Percentiles rank a stretch among this genome's conserved stretches.
Evolutionary conservation across 2,329 filamentous ascomycete species (phyloP).

Genomic region (Alternaria brassicae): DNA sequence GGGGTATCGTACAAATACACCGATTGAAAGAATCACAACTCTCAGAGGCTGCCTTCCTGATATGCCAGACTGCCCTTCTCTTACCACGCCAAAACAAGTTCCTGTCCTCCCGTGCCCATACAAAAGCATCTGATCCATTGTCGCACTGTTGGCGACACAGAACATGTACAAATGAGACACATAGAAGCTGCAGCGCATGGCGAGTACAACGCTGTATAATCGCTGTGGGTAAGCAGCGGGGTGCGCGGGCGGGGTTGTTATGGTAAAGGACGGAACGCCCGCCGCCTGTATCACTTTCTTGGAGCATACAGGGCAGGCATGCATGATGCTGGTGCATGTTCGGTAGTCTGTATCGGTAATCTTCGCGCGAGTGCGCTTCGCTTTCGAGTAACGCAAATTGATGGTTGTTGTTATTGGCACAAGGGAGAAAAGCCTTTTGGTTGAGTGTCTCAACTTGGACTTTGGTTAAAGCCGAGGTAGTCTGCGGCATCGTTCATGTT

Average conservation of each 20-base stretch:
- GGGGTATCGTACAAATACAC: slow-evolving; percentile 12
- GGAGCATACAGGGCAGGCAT: background rate
- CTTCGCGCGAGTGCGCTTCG: background rate
- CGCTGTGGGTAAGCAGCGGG: background rate
- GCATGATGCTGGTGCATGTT: background rate
- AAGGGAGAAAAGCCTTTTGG: background rate
- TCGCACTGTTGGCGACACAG: background rate
- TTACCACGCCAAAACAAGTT: background rate
- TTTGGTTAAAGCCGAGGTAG: slow-evolving; percentile 20
- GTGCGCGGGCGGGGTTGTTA: background rate
- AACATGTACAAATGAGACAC: background rate
- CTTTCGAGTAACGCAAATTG: background rate
- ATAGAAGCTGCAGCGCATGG: background rate
- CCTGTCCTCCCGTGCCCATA: background rate
- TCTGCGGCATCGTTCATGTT: slow-evolving; percentile 15
- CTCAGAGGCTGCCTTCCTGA: background rate
- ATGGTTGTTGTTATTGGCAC: background rate
- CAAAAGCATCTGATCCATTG: background rate
- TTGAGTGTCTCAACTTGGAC: background rate
- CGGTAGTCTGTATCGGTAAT: background rate
- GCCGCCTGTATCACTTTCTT: background rate
- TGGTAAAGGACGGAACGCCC: background rate
- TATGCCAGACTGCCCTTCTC: background rate
- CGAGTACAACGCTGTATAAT: background rate
- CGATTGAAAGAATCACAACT: background rate